Base-by-base conservation (phyloP, 345 rosid species). In the Odontarrhena argentea region DNA sequence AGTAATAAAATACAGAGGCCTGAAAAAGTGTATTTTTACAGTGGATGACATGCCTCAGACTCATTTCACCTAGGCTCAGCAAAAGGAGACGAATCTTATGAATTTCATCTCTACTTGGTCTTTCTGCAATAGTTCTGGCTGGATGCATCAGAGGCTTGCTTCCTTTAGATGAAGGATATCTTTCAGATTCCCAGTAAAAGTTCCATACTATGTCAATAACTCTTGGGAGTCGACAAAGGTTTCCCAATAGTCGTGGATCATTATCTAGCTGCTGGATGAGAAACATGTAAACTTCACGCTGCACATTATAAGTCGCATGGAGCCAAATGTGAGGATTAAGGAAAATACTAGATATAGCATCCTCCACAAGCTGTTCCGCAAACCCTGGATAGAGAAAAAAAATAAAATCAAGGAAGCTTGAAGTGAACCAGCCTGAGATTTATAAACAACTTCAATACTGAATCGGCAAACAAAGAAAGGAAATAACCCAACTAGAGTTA, bases 61-160 rank as follows among this genome's bases (percentile, higher is more conserved):
- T 84, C 98, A 93, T 89, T 83, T 93, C 98, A 68, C 96, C 97
- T 74, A 89, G 93, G 77, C 98, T 86, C 77, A 93, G 78, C 60
- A 87, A 78, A 69, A 93, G 86, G 81, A 93, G 97, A 80, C 98
- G 96, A 71, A 89, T 84, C 84, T 93, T 93, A 47, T 74, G 96
- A 68, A 86, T 84, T 81, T 89, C 98, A 22, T 93, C 97, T 65
- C 69, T 79, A 37, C 69, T 76, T 49, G 98, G 96, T 74, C 98
- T 84, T 83, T 86, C 88, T 75, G 84, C 90, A 71, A 84, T 76
- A 45, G 80, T 60, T 47, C 76, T 78, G 28, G 90, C 50, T 55
- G 94, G 90, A 79, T 87, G 84, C 73, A 86, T 50, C 63, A 87
- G 89, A 78, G 96, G 88, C 81, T 79, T 90, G 86, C 84, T 74